phyloP scores from a whole-genome alignment of 176 grass and related monocot species.

The Oryza officinalis region DNA sequence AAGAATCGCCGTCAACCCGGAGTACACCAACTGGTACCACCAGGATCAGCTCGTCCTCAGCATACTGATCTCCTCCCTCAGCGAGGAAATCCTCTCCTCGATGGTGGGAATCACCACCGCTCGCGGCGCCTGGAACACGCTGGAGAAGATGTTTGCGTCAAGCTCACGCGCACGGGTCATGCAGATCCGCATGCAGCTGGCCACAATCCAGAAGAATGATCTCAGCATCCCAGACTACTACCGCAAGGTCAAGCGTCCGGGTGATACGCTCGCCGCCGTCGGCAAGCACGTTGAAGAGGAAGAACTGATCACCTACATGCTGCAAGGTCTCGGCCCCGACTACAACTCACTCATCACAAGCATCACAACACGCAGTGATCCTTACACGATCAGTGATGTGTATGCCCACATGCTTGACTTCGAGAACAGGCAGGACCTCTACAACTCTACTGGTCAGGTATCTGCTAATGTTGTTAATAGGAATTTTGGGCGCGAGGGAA shows the following conservation, averaged over 20 bases:
- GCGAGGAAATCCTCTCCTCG: background rate
- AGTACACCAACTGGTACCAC: conserved; percentile 10
- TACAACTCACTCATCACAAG: background rate
- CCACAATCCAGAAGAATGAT: background rate
- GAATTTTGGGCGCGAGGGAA: too few relatives aligned
- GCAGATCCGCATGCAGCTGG: background rate
- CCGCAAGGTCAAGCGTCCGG: background rate
- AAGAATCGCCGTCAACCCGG: background rate
- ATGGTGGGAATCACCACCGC: background rate
- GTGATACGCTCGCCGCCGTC: background rate
- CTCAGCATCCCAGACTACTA: background rate
- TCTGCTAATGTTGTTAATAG: background rate
- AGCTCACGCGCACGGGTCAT: background rate
- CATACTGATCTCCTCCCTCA: background rate
- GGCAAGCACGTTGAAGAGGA: background rate
- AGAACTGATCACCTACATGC: background rate
- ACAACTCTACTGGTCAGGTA: background rate
- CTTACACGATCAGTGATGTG: background rate
- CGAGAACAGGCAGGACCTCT: background rate
- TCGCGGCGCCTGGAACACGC: background rate
- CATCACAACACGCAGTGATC: background rate
- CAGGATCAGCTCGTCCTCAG: background rate
- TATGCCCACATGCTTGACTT: background rate
- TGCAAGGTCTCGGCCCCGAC: background rate
- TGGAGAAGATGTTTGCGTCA: background rate